Conservation (phyloP, 2,329 filamentous ascomycete genomes). For the Microcyclospora tardicrescens region DNA sequence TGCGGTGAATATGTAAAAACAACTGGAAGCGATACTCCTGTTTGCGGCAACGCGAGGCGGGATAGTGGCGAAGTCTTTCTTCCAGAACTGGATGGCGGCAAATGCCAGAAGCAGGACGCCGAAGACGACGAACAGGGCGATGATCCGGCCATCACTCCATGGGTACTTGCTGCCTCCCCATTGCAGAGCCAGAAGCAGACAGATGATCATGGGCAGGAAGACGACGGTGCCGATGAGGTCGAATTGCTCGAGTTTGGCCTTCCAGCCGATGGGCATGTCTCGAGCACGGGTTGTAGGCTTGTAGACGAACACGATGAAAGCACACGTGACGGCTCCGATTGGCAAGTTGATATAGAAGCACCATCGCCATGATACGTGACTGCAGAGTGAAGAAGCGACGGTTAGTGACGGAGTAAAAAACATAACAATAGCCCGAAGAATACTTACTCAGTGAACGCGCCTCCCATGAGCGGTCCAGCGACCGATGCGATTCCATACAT, state of each 20-base stretch:
- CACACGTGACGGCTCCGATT: conserved; percentile 31
- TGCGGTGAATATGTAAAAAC: conserved; percentile 29
- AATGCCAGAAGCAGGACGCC: conserved; percentile 31
- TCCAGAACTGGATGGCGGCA: conserved; percentile 30
- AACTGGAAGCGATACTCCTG: conserved; percentile 29
- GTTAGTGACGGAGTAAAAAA: conserved; percentile 5
- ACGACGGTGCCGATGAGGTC: conserved; percentile 34
- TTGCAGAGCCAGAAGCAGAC: conserved; percentile 37
- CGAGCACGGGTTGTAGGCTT: conserved; percentile 21
- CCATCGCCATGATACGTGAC: conserved; percentile 16
- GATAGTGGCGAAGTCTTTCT: conserved; percentile 31
- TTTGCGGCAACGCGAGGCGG: conserved; percentile 34
- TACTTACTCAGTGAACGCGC: conserved; percentile 22
- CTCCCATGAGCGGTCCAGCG: conserved; percentile 34
- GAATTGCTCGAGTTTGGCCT: conserved; percentile 30
- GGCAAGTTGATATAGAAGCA: conserved; percentile 44
- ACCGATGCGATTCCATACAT: conserved; percentile 39
- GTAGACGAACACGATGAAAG: conserved; percentile 25
- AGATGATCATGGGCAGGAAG: conserved; percentile 37
- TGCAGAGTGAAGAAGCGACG: neutral
- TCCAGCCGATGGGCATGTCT: conserved; percentile 23
- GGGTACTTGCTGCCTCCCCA: conserved; percentile 38
- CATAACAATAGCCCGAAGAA: conserved; percentile 19
- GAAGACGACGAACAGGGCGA: conserved; percentile 34
- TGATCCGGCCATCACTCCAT: conserved; percentile 33